A percentile compares a stretch with the other conserved stretches of the same genome.
phyloP scores from a whole-genome alignment of 352 stramenopile species.

The Peronospora destructor region DNA sequence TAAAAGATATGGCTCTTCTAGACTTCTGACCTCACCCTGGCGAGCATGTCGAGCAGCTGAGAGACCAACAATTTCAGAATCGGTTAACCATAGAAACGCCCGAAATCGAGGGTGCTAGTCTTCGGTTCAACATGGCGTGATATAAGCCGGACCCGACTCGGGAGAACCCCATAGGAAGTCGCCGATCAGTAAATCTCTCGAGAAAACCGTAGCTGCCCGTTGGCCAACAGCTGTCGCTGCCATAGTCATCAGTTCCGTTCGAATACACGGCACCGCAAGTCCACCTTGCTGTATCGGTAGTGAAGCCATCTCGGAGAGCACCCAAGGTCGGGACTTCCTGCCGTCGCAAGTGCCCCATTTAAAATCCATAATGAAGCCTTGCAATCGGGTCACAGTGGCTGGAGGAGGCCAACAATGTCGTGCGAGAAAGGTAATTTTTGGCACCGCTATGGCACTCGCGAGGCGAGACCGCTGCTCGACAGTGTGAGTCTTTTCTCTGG shows the following conservation, averaged over 20 bases:
- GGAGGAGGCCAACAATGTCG: background rate
- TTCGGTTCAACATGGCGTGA: background rate
- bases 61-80: background rate
- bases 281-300: background rate
- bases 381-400: background rate
- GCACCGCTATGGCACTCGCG: background rate
- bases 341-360: background rate
- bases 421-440: background rate
- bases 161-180: background rate
- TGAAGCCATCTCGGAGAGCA: background rate
- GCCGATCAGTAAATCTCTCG: background rate
- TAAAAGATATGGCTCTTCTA: no score
- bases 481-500: no score
- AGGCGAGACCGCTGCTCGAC: no score
- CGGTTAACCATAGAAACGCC: background rate
- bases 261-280: background rate
- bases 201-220: background rate
- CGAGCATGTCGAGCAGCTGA: background rate
- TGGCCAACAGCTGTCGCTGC: background rate
- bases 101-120: background rate
- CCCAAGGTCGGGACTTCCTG: background rate
- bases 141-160: background rate
- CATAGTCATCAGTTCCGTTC: background rate
- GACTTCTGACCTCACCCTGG: background rate
- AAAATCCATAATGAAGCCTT: background rate